Base-by-base conservation (phyloP, 164 flowering plant genomes). In the Kingdonia uniflora region DNA sequence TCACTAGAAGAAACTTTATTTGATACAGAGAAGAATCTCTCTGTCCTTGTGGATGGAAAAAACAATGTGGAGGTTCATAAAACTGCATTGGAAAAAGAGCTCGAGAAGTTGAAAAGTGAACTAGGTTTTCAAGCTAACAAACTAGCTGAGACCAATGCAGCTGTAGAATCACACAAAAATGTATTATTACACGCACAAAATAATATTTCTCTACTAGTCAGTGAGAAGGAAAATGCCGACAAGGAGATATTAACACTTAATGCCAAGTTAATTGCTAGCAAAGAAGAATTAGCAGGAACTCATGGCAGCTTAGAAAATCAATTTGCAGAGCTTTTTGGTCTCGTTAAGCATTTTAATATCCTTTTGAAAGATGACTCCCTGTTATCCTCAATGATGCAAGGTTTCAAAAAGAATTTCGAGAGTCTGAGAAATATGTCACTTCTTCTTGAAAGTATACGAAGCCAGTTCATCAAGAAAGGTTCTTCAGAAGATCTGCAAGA, bases 281-380 rank as follows among this genome's bases (percentile, higher is more conserved):
- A 64, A 67, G 73, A 57, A 61, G 95, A 85, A 58, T 66, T 84
- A 67, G 68, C 81, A 55, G 86, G 78, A 71, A 70, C 70, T 15
- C 79, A 60, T 69, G 86, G 78, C 44, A 82, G 62, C 66, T 50
- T 77, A 29, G 73, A 80, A 46, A 82, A 62, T 68, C 71, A 75
- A 74, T 74, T 78, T 55, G 42, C 67, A 11, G 83, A 85, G 76
- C 69, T 92, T 41, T 57, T 65, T 51, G 65, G 66, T 44, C 74
- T 75, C 42, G 65, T 84, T 42, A 70, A 64, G 58, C 59, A 70
- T 71, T 82, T 87, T 53, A 70, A 74, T 38, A 39, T 59, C 61
- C 61, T 84, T 40, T 39, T 78, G 64, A 75, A 66, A 61, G 84
- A 85, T 61, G 74, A 76, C 10, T 44, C 61, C 26, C 53, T 81